Conservation (phyloP, 208 protist species). For the Sergeia podlipaevii region DNA sequence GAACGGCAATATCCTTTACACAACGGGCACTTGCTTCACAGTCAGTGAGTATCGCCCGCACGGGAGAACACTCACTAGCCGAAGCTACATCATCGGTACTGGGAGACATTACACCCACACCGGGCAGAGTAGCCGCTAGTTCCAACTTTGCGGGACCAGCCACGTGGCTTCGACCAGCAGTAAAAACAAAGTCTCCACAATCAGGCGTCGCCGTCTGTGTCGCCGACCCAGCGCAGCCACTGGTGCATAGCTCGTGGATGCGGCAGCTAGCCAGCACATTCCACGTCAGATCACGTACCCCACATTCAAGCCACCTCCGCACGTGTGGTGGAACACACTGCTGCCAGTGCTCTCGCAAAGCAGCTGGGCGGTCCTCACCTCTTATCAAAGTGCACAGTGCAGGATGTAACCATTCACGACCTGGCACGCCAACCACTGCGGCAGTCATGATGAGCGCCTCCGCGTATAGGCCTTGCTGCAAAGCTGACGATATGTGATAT, state of each 20-base stretch:
- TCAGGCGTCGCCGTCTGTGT: conserved; percentile 19
- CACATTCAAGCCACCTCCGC: conserved; percentile 20
- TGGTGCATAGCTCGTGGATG: conserved; percentile 21
- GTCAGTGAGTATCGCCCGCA: too few relatives aligned
- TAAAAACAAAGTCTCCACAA: conserved; percentile 60
- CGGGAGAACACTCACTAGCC: too few relatives aligned
- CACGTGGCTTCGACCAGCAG: not conserved
- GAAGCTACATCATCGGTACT: too few relatives aligned
- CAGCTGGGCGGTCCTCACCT: conserved; percentile 52
- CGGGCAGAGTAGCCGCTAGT: too few relatives aligned
- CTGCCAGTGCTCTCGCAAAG: conserved; percentile 41
- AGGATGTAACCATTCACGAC: conserved; percentile 15
- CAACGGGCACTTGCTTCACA: too few relatives aligned
- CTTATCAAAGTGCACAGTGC: conserved; percentile 27
- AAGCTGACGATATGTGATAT: conserved; percentile 61
- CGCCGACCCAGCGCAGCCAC: conserved; percentile 14
- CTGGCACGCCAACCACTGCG: not conserved
- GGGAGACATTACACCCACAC: too few relatives aligned
- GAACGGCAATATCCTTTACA: too few relatives aligned
- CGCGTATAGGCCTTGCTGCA: conserved; percentile 26
- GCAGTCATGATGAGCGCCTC: conserved; percentile 66
- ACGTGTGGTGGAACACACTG: conserved; percentile 26
- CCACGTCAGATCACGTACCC: conserved; percentile 50
- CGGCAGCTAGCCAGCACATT: conserved; percentile 75
- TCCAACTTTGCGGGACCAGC: too few relatives aligned